Conservation (phyloP, 306 rosid genomes). For the Purshia tridentata region DNA sequence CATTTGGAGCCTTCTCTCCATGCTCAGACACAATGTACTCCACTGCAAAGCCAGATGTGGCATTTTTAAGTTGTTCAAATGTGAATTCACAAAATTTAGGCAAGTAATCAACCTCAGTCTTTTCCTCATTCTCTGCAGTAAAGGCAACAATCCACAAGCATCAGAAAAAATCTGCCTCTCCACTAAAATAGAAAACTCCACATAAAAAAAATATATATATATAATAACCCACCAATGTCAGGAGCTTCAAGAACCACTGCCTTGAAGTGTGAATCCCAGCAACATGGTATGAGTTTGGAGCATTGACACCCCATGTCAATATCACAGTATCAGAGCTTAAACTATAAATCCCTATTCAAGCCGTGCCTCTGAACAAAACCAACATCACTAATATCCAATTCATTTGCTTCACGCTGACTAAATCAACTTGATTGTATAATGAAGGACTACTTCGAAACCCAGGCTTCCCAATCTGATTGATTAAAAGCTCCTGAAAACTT, state of each 20-base stretch:
- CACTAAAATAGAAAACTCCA: slow-evolving; percentile 10
- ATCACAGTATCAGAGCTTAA: slow-evolving; percentile 28
- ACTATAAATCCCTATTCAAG: slow-evolving; percentile 26
- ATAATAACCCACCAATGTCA: slow-evolving; percentile 47
- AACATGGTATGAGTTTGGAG: slow-evolving; percentile 60
- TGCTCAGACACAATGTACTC: slow-evolving; percentile 87
- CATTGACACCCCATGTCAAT: slow-evolving; percentile 68
- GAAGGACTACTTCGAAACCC: slow-evolving; percentile 15
- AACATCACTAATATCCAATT: slow-evolving; percentile 18
- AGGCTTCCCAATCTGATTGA: slow-evolving; percentile 16
- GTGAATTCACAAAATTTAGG: slow-evolving; percentile 63
- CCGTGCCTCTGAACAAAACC: slow-evolving; percentile 27
- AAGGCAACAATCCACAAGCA: slow-evolving; percentile 23
- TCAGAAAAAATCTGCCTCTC: slow-evolving; percentile 15
- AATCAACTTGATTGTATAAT: slow-evolving; percentile 19
- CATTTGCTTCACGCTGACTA: slow-evolving; percentile 26
- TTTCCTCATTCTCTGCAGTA: slow-evolving; percentile 61
- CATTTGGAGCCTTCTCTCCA: slow-evolving; percentile 86
- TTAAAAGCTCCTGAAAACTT: slow-evolving; percentile 8
- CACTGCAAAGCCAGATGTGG: slow-evolving; percentile 83
- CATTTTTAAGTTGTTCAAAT: slow-evolving; percentile 69
- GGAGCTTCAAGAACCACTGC: slow-evolving; percentile 71
- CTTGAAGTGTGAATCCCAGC: slow-evolving; percentile 74
- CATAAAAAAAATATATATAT: neutral
- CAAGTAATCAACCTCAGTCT: slow-evolving; percentile 45